phyloP scores from a whole-genome alignment of 1,284 basidiomycete species.

The Lignosus rhinocerotis region DNA sequence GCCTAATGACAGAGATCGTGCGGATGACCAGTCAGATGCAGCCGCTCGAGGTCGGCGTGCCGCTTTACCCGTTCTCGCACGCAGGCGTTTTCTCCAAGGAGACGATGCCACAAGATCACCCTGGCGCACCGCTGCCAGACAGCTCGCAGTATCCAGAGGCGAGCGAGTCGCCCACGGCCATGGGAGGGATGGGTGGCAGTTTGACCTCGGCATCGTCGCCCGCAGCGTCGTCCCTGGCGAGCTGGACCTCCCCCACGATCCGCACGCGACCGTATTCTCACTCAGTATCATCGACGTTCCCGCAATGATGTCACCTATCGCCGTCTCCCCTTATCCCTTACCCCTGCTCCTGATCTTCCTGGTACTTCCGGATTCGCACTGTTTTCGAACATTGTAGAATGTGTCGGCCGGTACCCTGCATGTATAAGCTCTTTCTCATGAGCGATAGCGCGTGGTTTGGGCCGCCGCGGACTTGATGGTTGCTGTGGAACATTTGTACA shows the following conservation, averaged over 20 bases:
- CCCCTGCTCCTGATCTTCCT: neutral
- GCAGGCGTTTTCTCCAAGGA: slow-evolving; percentile 54
- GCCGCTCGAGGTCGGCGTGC: slow-evolving; percentile 74
- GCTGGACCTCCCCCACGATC: slow-evolving; percentile 21
- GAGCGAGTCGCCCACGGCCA: slow-evolving; percentile 15
- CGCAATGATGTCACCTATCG: slow-evolving; percentile 7
- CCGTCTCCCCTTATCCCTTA: neutral
- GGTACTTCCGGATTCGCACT: neutral
- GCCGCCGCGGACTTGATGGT: slow-evolving; percentile 10
- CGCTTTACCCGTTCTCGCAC: slow-evolving; percentile 77
- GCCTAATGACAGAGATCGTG: slow-evolving; percentile 82
- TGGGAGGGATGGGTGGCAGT: slow-evolving; percentile 15
- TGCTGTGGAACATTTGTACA: slow-evolving; percentile 19
- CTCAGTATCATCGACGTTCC: slow-evolving; percentile 4
- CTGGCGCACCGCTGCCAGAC: slow-evolving; percentile 35
- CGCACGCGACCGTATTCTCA: slow-evolving; percentile 15
- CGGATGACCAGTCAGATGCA: slow-evolving; percentile 75
- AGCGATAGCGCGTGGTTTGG: neutral
- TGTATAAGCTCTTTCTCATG: neutral
- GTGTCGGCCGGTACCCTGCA: slow-evolving; percentile 2
- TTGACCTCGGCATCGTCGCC: slow-evolving; percentile 13
- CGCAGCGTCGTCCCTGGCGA: slow-evolving; percentile 9
- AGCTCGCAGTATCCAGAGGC: slow-evolving; percentile 31
- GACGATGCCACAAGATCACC: slow-evolving; percentile 25
- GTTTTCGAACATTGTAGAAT: slow-evolving; percentile 4